Evolutionary conservation across 1,284 basidiomycete genomes (phyloP), one percentile per base, ranked within the genome.

Genomic region (Trametes polyzona): DNA sequence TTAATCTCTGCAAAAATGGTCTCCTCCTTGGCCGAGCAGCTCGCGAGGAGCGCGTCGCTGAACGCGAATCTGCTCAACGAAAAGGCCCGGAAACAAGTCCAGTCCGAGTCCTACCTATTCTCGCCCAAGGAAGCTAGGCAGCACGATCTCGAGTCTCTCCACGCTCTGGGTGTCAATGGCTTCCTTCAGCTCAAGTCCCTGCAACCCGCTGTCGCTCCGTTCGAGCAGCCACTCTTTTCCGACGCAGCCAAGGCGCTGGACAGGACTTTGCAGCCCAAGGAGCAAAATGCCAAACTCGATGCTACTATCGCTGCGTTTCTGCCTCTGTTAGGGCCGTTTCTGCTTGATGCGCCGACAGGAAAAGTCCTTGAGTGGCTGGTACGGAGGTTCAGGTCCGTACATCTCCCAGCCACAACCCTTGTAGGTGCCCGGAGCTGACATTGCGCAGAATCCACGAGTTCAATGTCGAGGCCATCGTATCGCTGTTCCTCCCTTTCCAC

Each of bases 361-460:
- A 95, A 92, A 73, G 85, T 93, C n/a, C 70, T 99, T 30, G 96
- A 99, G 71, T 99, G 96, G 96, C 83, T 99, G 23, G 93, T 99
- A 3, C 79, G 94, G 63, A 80, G 95, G 55, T 98, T 98, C 74
- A 87, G 94, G 94, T 93, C 65, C 56, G 86, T 66, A 14, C 33
- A 14, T 16, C 6, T 5, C 14, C 19, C 19, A 35, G 1, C 2
- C 1, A 4, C 19, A 21, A 17, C 3, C 33, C 17, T 4, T 23
- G 2, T 24, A 9, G 10, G 26, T 7, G 24, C 17, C 33, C 11
- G 16, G 33, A 35, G 23, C 26, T 47, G 11, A 47, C 17, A 24
- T n/a, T 2, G 3, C 7, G 39, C 67, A 96, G 96, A 68, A 86
- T 98, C 35, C 85, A 98, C 71, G 95, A 98, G 70, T 95, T 98